Evolutionary conservation across 306 rosid genomes (phyloP).

Genomic region (Casuarina glauca): DNA sequence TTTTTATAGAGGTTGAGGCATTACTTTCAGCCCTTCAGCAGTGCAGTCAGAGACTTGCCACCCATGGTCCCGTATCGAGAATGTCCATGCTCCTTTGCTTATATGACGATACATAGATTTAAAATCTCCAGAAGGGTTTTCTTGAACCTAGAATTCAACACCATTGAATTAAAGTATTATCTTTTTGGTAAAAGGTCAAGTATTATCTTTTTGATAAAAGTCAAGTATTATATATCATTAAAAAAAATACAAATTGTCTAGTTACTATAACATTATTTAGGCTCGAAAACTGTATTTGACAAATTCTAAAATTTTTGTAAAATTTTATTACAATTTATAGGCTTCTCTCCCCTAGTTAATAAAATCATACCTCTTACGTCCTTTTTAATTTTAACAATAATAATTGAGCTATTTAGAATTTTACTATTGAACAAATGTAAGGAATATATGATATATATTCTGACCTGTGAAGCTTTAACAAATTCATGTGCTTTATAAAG

Average conservation of each 20-base stretch:
- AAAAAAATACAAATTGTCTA: no score
- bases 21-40: constrained; percentile 62
- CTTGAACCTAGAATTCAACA: constrained; percentile 30
- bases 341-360: no score
- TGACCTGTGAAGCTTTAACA: constrained; percentile 63
- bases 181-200: neutral
- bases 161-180: neutral
- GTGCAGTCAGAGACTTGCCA: constrained; percentile 74
- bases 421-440: neutral
- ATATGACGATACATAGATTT: constrained; percentile 47
- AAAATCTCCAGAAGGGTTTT: constrained; percentile 55
- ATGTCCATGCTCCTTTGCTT: constrained; percentile 60
- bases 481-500: constrained; percentile 62
- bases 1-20: neutral
- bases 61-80: constrained; percentile 52
- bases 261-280: no score
- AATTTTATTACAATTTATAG: no score
- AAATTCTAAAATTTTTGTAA: no score
- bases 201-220: neutral
- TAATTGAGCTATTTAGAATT: no score
- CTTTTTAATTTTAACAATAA: no score
- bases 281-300: no score
- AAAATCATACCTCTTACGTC: no score
- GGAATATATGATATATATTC: neutral
- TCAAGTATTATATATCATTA: no score